phyloP scores from a whole-genome alignment of 2,329 filamentous ascomycete species.

The Aspergillus oerlinghausenensis region DNA sequence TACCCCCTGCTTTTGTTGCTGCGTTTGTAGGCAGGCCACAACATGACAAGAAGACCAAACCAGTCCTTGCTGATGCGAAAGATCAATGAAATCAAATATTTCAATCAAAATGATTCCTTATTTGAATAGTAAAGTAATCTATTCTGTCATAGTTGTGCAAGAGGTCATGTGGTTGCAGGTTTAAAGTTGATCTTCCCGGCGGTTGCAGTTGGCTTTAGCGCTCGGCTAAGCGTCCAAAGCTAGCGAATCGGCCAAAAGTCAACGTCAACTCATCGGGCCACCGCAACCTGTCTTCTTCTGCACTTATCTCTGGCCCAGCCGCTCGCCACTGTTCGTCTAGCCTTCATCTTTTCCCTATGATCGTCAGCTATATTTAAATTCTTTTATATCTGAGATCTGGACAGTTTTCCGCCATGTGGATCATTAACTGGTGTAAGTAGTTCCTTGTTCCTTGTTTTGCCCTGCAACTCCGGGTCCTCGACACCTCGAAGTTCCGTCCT shows the following conservation, averaged over 20 bases:
- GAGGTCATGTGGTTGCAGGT: neutral
- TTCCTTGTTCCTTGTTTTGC: constrained; percentile 4
- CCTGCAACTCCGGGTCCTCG: neutral
- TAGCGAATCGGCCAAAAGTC: constrained; percentile 10
- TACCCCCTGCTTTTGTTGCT: constrained; percentile 29
- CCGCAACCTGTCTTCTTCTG: constrained; percentile 26
- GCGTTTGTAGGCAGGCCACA: neutral
- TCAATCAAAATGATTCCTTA: neutral
- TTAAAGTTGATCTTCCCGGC: neutral
- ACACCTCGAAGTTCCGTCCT: neutral
- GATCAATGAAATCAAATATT: neutral
- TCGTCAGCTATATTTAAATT: constrained; percentile 7
- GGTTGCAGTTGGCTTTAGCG: constrained; percentile 9
- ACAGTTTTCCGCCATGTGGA: constrained; percentile 63
- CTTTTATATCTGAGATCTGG: constrained; percentile 6
- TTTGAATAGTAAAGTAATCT: neutral
- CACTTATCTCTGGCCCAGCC: constrained; percentile 17
- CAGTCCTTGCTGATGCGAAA: neutral
- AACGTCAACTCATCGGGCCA: constrained; percentile 23
- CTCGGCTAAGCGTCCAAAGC: constrained; percentile 15
- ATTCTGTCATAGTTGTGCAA: neutral
- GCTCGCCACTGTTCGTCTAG: constrained; percentile 12
- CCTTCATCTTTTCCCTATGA: neutral
- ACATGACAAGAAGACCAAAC: neutral
- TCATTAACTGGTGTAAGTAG: constrained; percentile 85